Evolutionary conservation across 2,329 filamentous ascomycete genomes (phyloP).

Genomic region (Venturia pyrina): DNA sequence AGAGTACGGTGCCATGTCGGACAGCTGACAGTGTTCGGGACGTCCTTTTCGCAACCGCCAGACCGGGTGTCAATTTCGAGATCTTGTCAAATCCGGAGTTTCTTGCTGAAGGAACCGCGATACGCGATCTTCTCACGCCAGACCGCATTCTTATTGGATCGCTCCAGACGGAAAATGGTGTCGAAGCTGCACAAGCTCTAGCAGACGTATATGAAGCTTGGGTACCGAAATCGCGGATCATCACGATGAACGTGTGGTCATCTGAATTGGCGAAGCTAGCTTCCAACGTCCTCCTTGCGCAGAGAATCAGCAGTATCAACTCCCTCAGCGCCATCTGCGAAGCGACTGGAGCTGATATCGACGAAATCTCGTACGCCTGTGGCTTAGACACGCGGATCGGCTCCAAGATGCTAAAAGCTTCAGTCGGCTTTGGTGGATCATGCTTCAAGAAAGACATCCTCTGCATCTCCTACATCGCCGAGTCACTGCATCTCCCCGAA

Average conservation of each 20-base stretch:
- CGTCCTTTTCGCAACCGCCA: conserved; percentile 47
- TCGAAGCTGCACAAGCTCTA: conserved; percentile 51
- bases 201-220: conserved; percentile 58
- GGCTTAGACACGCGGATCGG: conserved; percentile 64
- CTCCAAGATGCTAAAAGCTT: conserved; percentile 57
- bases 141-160: conserved; percentile 71
- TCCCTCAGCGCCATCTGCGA: conserved; percentile 72
- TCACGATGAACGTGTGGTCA: conserved; percentile 65
- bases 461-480: conserved; percentile 63
- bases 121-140: conserved; percentile 58
- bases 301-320: conserved; percentile 72
- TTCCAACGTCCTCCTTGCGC: conserved; percentile 69
- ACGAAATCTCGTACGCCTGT: conserved; percentile 57
- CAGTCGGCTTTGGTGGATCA: conserved; percentile 68
- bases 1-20: conserved; percentile 67
- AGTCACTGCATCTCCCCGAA: conserved; percentile 57
- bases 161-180: conserved; percentile 48
- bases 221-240: conserved; percentile 56
- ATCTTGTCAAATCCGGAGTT: conserved; percentile 75
- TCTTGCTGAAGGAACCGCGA: conserved; percentile 64
- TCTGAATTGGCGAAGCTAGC: conserved; percentile 70
- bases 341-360: conserved; percentile 60
- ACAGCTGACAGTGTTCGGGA: conserved; percentile 61
- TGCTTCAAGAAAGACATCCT: conserved; percentile 76
- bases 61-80: conserved; percentile 59